Evolutionary conservation across 257 asterid species (phyloP).

Genomic region (Coffea eugenioides): DNA sequence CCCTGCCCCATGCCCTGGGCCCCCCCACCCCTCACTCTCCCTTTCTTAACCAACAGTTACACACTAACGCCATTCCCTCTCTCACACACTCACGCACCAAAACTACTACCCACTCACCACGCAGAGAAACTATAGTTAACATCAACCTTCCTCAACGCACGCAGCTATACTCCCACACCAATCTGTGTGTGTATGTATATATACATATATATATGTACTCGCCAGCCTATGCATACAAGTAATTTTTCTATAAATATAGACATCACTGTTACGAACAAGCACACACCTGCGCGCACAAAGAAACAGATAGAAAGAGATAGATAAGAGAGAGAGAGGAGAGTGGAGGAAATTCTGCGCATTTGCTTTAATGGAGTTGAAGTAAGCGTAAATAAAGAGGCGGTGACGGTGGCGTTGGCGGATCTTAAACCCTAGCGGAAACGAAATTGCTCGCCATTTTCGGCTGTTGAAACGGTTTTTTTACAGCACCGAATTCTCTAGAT

Average conservation of each 20-base stretch:
- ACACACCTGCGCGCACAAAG: not conserved
- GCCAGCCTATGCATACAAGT: constrained; percentile 1
- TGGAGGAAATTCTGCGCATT: not conserved
- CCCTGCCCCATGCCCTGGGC: not conserved
- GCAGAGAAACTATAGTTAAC: constrained; percentile 1
- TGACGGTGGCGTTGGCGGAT: constrained; percentile 7
- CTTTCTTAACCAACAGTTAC: constrained; percentile 1
- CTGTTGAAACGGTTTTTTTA: not conserved
- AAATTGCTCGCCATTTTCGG: not conserved
- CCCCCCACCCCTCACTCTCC: not conserved
- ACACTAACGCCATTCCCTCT: constrained; percentile 5
- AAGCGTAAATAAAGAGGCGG: not conserved
- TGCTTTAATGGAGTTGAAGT: constrained; percentile 7
- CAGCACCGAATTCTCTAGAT: constrained; percentile 6
- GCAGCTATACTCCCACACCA: not conserved
- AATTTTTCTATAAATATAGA: constrained; percentile 1
- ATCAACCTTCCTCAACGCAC: not conserved
- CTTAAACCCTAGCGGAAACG: constrained; percentile 8
- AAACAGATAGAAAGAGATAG: not conserved
- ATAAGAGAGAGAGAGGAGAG: too few species aligned
- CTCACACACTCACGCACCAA: not conserved
- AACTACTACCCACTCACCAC: not conserved
- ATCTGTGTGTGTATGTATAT: not conserved
- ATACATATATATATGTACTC: not conserved
- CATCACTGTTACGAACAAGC: not conserved